Evolutionary conservation across 2,329 filamentous ascomycete species (phyloP).

Genomic region (Triangularia setosa): DNA sequence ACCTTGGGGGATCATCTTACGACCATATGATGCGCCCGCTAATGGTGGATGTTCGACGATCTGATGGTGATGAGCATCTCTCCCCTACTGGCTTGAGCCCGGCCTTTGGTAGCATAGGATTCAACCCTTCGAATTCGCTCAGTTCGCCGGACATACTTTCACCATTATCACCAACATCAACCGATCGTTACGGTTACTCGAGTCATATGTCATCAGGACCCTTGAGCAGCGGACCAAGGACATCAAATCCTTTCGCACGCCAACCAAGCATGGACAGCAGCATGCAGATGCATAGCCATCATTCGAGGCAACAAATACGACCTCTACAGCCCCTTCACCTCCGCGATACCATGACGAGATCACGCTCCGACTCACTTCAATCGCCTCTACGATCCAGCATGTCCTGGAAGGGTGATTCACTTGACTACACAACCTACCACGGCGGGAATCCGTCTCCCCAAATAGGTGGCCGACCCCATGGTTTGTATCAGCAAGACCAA

Average conservation of each 20-base stretch:
- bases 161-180: slow-evolving; percentile 52
- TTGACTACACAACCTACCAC: slow-evolving; percentile 55
- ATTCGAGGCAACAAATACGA: slow-evolving; percentile 44
- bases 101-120: slow-evolving; percentile 63
- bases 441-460: slow-evolving; percentile 44
- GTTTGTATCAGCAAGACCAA: slow-evolving; percentile 49
- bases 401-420: slow-evolving; percentile 59
- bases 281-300: slow-evolving; percentile 44
- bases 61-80: slow-evolving; percentile 61
- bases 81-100: slow-evolving; percentile 65
- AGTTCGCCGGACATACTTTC: slow-evolving; percentile 53
- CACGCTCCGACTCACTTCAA: slow-evolving; percentile 55
- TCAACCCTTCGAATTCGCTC: slow-evolving; percentile 51
- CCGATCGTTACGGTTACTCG: slow-evolving; percentile 49
- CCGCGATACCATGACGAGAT: slow-evolving; percentile 53
- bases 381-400: slow-evolving; percentile 57
- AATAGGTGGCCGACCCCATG: slow-evolving; percentile 44
- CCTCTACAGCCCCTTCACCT: slow-evolving; percentile 57
- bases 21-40: slow-evolving; percentile 64
- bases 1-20: slow-evolving; percentile 48
- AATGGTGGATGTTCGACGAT: slow-evolving; percentile 64
- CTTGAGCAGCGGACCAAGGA: slow-evolving; percentile 45
- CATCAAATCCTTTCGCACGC: slow-evolving; percentile 50
- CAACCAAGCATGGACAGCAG: slow-evolving; percentile 44
- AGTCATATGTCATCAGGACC: slow-evolving; percentile 43